Evolutionary conservation across 1,139 yeast genomes (phyloP), one percentile per base, ranked within the genome.

Genomic region (Taphrina wiesneri): DNA sequence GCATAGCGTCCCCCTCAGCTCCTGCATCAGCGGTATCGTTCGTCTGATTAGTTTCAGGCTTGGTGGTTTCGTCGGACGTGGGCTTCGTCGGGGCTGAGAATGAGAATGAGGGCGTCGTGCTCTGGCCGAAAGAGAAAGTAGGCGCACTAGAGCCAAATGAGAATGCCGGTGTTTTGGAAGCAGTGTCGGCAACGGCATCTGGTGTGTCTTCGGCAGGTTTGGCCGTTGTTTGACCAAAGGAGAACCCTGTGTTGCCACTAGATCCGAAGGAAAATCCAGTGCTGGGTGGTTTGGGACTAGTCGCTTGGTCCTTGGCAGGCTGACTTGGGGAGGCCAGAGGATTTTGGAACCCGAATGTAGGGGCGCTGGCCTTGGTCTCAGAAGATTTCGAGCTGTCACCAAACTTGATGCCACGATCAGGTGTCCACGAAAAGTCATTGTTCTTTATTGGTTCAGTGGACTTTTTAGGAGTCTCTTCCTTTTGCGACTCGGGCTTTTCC

Each of bases 401-500:
- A 69, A 77, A 76, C 70, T 74, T 76, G 69, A 76, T 74, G 19
- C 75, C 75, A 62, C 73, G 72, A 51, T 74, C 77, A 2, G 78
- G 78, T 23, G 75, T 72, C 79, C 79, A 77, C 5, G 72, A 51
- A 43, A 68, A 68, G 56, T 64, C 64, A 19, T 36, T 51, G 21
- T 34, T 39, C n/a, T 43, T 45, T 15, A 36, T 43, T 7, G 43
- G n/a, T 15, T 26, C 57, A 0, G 57, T 34, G 30, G 32, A 13
- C 52, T 49, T 39, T 19, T 17, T 21, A 5, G 64, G 64, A 15
- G 64, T 39, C 9, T 23, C 56, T 21, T 25, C 23, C 6, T 26
- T 21, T n/a, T 45, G 49, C 7, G 49, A 4, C 28, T 45, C n/a
- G 25, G 28, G 11, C n/a, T 45, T n/a, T n/a, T n/a, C n/a, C 17